These are phyloP conservation scores for Aureobasidium sp. DNA, from an alignment of 2,329 filamentous ascomycete species.

Conservation along the genomic window DNA sequence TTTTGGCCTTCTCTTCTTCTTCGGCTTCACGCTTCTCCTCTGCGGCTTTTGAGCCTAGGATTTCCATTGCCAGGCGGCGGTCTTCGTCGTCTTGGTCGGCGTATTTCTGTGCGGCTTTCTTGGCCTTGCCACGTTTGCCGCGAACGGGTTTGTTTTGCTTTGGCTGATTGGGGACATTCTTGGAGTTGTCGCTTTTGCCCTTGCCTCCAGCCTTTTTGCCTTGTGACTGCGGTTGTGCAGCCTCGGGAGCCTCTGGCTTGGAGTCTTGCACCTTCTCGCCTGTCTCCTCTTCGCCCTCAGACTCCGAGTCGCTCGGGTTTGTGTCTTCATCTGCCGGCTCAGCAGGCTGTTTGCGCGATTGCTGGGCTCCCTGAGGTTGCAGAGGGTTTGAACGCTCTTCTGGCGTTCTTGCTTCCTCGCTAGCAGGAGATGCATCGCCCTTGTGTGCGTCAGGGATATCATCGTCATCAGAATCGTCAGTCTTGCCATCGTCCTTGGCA, in stretches of 20 bases:
- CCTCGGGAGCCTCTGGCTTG: constrained; percentile 19
- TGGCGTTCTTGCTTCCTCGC: constrained; percentile 16
- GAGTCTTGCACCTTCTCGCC: constrained; percentile 30
- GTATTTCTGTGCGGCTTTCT: constrained; percentile 85
- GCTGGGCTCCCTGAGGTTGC: constrained; percentile 18
- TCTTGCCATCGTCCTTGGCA: constrained; percentile 27
- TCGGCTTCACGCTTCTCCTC: constrained; percentile 63
- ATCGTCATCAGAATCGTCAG: constrained; percentile 37
- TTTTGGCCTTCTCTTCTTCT: constrained; percentile 49
- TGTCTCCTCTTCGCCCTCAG: constrained; percentile 22
- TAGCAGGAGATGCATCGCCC: constrained; percentile 18
- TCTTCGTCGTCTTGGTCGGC: constrained; percentile 94
- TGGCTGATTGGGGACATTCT: constrained; percentile 19
- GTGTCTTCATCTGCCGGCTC: constrained; percentile 14
- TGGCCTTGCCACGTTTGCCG: constrained; percentile 74
- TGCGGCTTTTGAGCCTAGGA: constrained; percentile 72
- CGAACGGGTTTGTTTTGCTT: constrained; percentile 40
- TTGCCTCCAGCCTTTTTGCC: constrained; percentile 25
- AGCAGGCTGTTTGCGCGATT: constrained; percentile 23
- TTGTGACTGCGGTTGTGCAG: constrained; percentile 18
- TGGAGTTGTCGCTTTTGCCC: constrained; percentile 20
- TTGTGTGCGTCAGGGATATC: constrained; percentile 36
- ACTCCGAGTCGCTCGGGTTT: constrained; percentile 23
- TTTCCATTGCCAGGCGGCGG: constrained; percentile 68
- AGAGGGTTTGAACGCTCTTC: constrained; percentile 17